Conservation (phyloP, 106 monocot species). For the Iris macrosiphon region DNA sequence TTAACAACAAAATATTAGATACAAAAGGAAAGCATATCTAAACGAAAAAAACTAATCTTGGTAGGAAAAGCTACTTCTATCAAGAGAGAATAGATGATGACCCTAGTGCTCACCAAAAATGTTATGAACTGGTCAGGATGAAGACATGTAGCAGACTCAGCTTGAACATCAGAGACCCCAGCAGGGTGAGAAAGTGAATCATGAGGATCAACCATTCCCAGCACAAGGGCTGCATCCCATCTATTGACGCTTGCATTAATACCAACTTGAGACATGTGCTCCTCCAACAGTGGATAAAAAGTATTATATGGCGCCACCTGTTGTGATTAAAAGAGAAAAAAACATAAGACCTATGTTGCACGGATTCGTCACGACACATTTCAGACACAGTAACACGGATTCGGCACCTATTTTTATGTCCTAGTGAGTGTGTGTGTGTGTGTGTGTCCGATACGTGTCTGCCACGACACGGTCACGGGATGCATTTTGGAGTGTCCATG, state of each 20-base stretch:
- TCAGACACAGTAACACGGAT: no score
- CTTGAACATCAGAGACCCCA: conserved; percentile 64
- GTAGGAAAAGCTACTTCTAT: not conserved
- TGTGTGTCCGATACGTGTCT: no score
- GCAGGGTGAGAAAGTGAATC: conserved; percentile 69
- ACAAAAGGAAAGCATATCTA: not conserved
- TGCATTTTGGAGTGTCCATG: no score
- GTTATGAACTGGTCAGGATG: conserved; percentile 62
- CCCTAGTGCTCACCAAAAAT: conserved; percentile 46
- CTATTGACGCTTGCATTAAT: conserved; percentile 39
- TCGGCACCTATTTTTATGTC: no score
- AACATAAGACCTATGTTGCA: no score
- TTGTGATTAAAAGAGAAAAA: conserved; percentile 1
- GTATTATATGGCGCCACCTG: conserved; percentile 96
- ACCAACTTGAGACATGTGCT: conserved; percentile 55
- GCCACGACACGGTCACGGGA: no score
- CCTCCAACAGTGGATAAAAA: conserved; percentile 64
- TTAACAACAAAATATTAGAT: not conserved
- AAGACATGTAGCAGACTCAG: conserved; percentile 55
- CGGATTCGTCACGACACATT: no score
- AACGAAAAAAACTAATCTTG: not conserved
- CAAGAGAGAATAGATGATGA: not conserved
- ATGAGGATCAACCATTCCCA: conserved; percentile 82
- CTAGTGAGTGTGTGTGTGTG: no score
- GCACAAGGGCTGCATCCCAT: conserved; percentile 52